Percentiles rank a stretch among this genome's conserved stretches.
Evolutionary conservation across 495 filamentous ascomycete species (phyloP).

Genomic region (Neohortaea acidophila): DNA sequence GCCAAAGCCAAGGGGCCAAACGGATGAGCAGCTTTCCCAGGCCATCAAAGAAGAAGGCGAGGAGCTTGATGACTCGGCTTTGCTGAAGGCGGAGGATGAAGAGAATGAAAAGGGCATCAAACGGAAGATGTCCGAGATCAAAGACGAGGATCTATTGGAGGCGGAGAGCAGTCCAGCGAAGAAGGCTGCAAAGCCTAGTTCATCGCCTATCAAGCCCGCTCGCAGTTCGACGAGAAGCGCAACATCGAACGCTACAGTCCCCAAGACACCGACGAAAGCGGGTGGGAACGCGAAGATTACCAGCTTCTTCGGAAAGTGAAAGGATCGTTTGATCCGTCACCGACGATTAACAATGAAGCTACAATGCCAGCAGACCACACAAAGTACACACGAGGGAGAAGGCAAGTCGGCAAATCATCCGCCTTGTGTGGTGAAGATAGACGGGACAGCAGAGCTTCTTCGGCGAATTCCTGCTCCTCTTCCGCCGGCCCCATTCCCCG

Average conservation of each 20-base stretch:
- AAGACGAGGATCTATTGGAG: constrained; percentile 10
- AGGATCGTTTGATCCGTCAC: too few relatives aligned
- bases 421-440: too few relatives aligned
- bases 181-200: background rate
- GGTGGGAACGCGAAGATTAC: constrained; percentile 18
- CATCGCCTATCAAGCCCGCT: background rate
- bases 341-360: too few relatives aligned
- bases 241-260: constrained; percentile 11
- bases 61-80: background rate
- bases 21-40: constrained; percentile 7
- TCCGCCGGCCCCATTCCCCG: too few relatives aligned
- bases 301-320: constrained; percentile 19
- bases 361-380: too few relatives aligned
- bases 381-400: too few relatives aligned
- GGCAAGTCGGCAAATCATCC: too few relatives aligned
- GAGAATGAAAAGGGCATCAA: constrained; percentile 10
- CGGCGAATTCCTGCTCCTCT: too few relatives aligned
- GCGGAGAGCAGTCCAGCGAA: constrained; percentile 5
- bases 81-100: constrained; percentile 6
- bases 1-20: constrained; percentile 6
- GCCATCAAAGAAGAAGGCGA: constrained; percentile 7
- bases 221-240: constrained; percentile 15
- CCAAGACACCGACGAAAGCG: constrained; percentile 15
- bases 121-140: constrained; percentile 9
- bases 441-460: too few relatives aligned